Base-by-base conservation (phyloP, 164 flowering plant genomes). In the Chloranthus sessilifolius region DNA sequence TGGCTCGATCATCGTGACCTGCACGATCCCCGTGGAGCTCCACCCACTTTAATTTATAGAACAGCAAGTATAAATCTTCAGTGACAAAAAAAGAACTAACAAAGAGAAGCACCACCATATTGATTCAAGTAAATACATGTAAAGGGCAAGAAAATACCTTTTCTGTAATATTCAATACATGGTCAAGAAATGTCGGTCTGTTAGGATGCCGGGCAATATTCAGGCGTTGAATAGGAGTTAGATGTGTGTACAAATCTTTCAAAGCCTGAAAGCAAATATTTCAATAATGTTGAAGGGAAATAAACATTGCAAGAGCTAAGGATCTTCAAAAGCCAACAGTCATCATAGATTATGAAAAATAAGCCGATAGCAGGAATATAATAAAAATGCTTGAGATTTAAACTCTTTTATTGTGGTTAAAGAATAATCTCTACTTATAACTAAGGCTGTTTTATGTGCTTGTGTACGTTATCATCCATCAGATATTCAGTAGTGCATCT, bases 1-100 rank as follows among this genome's bases (percentile, higher is more conserved):
- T 49, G 17, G 69, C 69, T 16, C 61, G 65, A 44, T 65, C 69
- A 50, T 65, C 67, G 52, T 56, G 57, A 43, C 68, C 68, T 16
- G 62, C 65, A 54, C 61, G 72, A 59, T 68, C 72, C 33, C 72
- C 72, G 50, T 68, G 73, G 48, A 68, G 73, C 29, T 68, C 73
- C 48, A 68, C 68, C 68, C 68, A 68, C 69, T 68, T 20, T 36
- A 33, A 38, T 33, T 7, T 14, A 29, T 49, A 38, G 25, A 23
- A 60, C 2, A 50, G 28, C 11, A 35, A 50, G 35, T 15, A 23
- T 2, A 47, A 19, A 33, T 5, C 3, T 16, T 24, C 6, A 50
- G 43, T 37, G 16, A 42, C 9, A 8, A 20, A 21, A 20, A 22
- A 24, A 8, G 26, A 44, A 9, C 9, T 14, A 25, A 24, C 40